phyloP scores from a whole-genome alignment of 805 yeast species.

The Hanseniaspora thailandica region DNA sequence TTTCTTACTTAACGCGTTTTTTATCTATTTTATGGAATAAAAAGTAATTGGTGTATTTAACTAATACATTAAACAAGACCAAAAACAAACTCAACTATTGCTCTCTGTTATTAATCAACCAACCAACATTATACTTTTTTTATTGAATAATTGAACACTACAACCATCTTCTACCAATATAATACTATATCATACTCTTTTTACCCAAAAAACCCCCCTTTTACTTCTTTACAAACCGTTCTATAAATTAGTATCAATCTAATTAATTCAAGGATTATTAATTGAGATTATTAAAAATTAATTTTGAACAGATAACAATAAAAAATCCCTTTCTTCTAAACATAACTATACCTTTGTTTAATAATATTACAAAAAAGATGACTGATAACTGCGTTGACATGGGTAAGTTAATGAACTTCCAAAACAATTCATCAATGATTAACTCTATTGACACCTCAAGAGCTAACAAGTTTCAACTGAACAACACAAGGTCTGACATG shows the following conservation, averaged over 20 bases:
- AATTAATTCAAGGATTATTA: no score
- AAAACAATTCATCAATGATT: not conserved
- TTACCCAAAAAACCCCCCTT: not conserved
- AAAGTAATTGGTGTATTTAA: not conserved
- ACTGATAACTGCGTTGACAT: not conserved
- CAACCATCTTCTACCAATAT: no score
- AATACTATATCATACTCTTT: no score
- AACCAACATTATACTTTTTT: no score
- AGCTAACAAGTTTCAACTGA: not conserved
- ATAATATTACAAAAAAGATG: no score
- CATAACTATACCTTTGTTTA: not conserved
- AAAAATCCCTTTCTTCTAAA: not conserved
- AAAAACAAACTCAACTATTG: not conserved
- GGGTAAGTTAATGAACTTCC: not conserved
- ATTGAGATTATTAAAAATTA: no score
- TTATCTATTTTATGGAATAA: not conserved
- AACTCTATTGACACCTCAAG: not conserved
- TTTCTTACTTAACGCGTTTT: not conserved
- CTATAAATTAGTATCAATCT: no score
- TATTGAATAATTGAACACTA: no score
- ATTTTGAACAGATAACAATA: not conserved
- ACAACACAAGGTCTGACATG: not conserved
- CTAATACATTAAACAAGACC: not conserved
- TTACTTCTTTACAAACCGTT: not conserved
- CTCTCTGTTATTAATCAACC: no score